phyloP scores from a whole-genome alignment of 306 rosid species.

The Mucuna pruriens region DNA sequence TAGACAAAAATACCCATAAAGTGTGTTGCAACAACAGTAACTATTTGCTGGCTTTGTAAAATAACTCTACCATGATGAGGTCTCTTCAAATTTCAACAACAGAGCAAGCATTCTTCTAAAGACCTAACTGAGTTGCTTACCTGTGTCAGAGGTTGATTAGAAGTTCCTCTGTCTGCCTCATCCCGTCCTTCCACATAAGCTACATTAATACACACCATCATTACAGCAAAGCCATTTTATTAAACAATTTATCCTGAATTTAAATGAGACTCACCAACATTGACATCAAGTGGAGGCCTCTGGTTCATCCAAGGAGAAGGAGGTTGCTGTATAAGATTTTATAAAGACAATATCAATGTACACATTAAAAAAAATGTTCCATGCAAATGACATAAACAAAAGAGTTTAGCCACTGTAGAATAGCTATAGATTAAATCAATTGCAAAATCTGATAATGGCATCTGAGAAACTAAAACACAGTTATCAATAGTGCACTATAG shows the following conservation, averaged over 20 bases:
- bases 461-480: neutral
- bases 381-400: neutral
- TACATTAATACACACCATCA: conserved; percentile 46
- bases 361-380: neutral
- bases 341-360: conserved; percentile 24
- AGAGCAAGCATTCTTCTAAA: conserved; percentile 35
- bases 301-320: conserved; percentile 85
- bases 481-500: neutral
- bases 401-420: neutral
- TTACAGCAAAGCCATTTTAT: conserved; percentile 41
- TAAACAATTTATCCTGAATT: neutral
- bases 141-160: conserved; percentile 75
- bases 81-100: conserved; percentile 35
- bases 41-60: conserved; percentile 30
- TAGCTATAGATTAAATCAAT: neutral
- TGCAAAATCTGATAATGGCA: neutral
- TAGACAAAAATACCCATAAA: neutral
- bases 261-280: conserved; percentile 69
- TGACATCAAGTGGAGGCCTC: conserved; percentile 87
- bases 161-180: conserved; percentile 73
- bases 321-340: conserved; percentile 70
- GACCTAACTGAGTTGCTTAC: conserved; percentile 50
- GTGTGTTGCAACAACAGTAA: neutral
- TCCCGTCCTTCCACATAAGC: conserved; percentile 97
- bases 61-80: conserved; percentile 24